Base-by-base conservation (phyloP, 2,329 filamentous ascomycete species). In the Grosmannia huntii region DNA sequence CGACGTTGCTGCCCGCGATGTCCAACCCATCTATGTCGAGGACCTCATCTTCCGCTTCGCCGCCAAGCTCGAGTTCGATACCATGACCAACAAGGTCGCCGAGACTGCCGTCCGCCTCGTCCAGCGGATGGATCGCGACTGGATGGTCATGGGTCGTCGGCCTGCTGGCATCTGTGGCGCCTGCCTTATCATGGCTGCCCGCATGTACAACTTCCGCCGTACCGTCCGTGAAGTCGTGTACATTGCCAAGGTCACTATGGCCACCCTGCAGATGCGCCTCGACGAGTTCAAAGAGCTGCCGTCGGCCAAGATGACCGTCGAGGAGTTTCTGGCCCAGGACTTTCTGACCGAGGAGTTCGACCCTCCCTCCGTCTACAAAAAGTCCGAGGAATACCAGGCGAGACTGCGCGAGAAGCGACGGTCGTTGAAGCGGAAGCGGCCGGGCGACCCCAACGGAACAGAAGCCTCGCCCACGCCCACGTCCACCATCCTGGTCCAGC, bases 121-220 rank as follows among this genome's bases (percentile, higher is more conserved):
- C 58, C 85, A 87, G 69, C 86, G 94, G 61, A 97, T 99, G 94
- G 91, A 89, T 63, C 80, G 89, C 57, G 94, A 99, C 72, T 97
- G 94, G 91, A 97, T 99, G 83, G 86, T 91, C 53, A 90, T 91
- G 68, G 94, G 94, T 65, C 87, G 94, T 66, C 86, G 94, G 48
- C 94, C 94, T 19, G 92, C 92, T 7, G 94, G 94, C 64, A 86
- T 97, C 57, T 96, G 91, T 69, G 94, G 94, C 61, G 94, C 94
- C 14, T 95, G 91, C 64, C 80, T 99, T 53, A 88, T 99, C 61
- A 86, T 99, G 69, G 94, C 94, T 7, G 92, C 94, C 10, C 87
- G 94, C 56, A 97, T 97, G 87, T 95, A 96, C 79, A 97, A 97
- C 71, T 99, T 95, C 68, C 87, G 92, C 51, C 85, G 94, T 21